phyloP scores from a whole-genome alignment of 108 stramenopile species.

The Fragilaria radians region DNA sequence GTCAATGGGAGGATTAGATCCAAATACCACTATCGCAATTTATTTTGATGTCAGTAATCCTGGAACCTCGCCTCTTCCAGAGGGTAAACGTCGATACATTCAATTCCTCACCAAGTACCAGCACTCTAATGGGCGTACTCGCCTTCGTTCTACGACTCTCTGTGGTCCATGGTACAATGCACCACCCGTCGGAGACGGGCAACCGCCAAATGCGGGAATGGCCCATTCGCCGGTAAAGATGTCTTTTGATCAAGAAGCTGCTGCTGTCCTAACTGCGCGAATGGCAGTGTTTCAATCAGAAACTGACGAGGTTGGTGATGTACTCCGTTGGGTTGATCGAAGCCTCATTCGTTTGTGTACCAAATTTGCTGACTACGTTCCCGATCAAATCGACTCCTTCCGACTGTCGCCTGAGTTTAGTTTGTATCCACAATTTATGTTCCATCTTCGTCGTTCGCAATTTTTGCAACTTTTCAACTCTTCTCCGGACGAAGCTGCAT shows the following conservation, averaged over 20 bases:
- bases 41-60: conserved; percentile 97
- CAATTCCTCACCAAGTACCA: conserved; percentile 99
- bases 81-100: conserved; percentile 84
- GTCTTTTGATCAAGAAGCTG: conserved; percentile 98
- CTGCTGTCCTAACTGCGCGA: conserved; percentile 95
- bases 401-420: conserved; percentile 91
- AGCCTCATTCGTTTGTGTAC: conserved; percentile 94
- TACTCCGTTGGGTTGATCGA: conserved; percentile 98
- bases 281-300: conserved; percentile 92
- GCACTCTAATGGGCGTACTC: conserved; percentile 83
- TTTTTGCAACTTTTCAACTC: conserved; percentile 97
- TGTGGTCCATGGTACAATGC: conserved; percentile 93
- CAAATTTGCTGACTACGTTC: conserved; percentile 96
- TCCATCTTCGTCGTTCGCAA: conserved; percentile 91
- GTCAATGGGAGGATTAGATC: conserved; percentile 94
- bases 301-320: conserved; percentile 93
- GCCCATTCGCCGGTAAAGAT: conserved; percentile 63
- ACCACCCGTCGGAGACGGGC: conserved; percentile 32
- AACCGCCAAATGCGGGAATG: conserved; percentile 30
- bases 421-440: conserved; percentile 98
- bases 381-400: conserved; percentile 92
- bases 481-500: conserved; percentile 96
- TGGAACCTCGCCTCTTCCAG: conserved; percentile 70
- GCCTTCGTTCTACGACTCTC: conserved; percentile 93
- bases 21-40: conserved; percentile 92